Evolutionary conservation across 192 early-diverging fungal species (phyloP).

Genomic region (Neocallimastix lanati): DNA sequence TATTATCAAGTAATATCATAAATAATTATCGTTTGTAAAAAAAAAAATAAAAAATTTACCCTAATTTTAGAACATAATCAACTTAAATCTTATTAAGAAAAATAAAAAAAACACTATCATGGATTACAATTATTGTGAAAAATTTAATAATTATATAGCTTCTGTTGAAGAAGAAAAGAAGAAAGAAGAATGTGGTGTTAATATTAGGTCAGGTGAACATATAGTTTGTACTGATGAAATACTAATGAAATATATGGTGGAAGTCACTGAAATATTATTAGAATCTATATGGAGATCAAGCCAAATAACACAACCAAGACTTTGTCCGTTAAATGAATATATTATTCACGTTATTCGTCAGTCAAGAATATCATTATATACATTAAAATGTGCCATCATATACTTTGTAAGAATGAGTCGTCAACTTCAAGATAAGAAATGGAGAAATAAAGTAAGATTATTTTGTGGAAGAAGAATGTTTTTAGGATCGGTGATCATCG

Average conservation of each 20-base stretch:
- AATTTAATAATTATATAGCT: no score
- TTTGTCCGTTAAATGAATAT: neutral
- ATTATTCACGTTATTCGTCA: neutral
- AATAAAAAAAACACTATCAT: no score
- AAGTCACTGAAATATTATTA: neutral
- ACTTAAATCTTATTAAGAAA: no score
- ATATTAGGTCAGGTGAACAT: no score
- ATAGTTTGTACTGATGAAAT: no score
- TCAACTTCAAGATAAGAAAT: neutral
- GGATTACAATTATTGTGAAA: no score
- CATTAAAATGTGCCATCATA: neutral
- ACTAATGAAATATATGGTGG: neutral
- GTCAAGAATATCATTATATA: neutral
- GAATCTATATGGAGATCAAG: neutral
- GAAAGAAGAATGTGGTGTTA: no score
- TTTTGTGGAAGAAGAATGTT: slow-evolving; percentile 62
- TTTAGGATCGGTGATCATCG: slow-evolving; percentile 60
- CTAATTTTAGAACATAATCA: no score
- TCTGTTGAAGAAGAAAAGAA: no score
- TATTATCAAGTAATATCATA: no score
- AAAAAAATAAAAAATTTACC: no score
- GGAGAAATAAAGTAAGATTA: neutral
- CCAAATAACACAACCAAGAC: neutral
- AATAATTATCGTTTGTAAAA: no score
- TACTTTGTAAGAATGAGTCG: neutral